Base-by-base conservation (phyloP, 2,329 filamentous ascomycete genomes). In the Knoxdaviesia proteae region DNA sequence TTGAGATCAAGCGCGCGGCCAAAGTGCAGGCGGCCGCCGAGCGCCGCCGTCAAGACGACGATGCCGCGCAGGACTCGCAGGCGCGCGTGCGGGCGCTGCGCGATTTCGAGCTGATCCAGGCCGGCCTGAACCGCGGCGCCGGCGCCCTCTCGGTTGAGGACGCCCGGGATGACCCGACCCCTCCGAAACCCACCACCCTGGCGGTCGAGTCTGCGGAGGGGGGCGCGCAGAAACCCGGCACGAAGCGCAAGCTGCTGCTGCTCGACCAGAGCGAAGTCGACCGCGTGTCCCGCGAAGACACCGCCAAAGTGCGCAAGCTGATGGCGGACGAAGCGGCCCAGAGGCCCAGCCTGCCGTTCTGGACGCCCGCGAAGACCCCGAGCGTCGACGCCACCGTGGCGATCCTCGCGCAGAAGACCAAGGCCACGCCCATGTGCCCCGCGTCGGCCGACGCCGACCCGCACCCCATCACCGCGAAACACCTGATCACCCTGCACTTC, bases 101-200 rank as follows among this genome's bases (percentile, higher is more conserved):
- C 47, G 83, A 93, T 47, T 94, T 94, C 57, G 88, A 94, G 61
- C 65, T 77, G 51, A 74, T 84, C 6, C 86, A 92, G 60, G 82
- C 80, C 54, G 88, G 82, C 0, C 52, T 78, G 34, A 57, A 58
- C 34, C 61, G 61, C 52, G 32, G 58, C 42, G 53, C 36, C 50
- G 47, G 31, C n/a, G 36, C 3, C 31, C 34, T 11, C 34, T 9
- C 8, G 34, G 8, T 36, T 3, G 9, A 36, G 20, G 20, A 20
- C 20, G 20, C 20, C 20, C 20, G 20, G 20, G 20, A 20, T 20
- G 20, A 20, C 2, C 20, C 20, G 20, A 3, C 20, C 2, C 2
- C 20, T 20, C 20, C 20, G 20, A 2, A 20, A 2, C 2, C 20
- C 20, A 20, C 20, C 20, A 3, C 20, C 20, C 20, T 20, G 20